Base-by-base conservation (phyloP, 2,329 filamentous ascomycete species). In the Fusarium coffeatum region DNA sequence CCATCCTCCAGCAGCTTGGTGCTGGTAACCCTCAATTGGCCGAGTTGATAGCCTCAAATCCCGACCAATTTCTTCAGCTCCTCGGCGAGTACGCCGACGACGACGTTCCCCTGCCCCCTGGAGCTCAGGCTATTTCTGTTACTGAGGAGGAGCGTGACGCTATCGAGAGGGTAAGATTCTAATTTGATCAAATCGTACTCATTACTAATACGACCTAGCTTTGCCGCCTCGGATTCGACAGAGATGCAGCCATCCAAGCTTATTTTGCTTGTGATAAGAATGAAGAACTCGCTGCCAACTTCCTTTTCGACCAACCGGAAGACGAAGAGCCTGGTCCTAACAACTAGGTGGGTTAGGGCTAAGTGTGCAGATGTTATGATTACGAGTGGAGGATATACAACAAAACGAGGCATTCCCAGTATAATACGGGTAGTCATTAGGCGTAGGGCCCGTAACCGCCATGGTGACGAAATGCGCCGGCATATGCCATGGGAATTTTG, bases 251-350 rank as follows among this genome's bases (percentile, higher is more conserved):
- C 54, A 97, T 98, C 73, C 95, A 99, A 83, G 96, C 96, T 27
- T 99, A 98, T 83, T 99, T 99, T 79, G 96, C 96, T 34, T 99
- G 96, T 81, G 96, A 99, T 82, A 99, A 98, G 88, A 98, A 99
- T 80, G 96, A 99, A 83, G 96, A 99, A 82, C 87, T 99, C 54
- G 96, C 96, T 1, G 96, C 96, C 70, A 99, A 99, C 83, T 98
- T 98, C 82, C 86, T 99, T 64, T 99, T 99, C 78, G 96, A 99
- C 76, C 94, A 98, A 83, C 94, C 94, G 12, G 94, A 97, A 66
- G 94, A 98, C 49, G 91, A 93, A 37, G 90, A 92, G 61, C 82
- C 84, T 32, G 77, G 81, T 12, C 78, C 81, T 65, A 83, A 84
- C 75, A 85, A 81, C 79, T 68, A 71, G 40, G 43, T 42, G 40